A percentile compares a stretch with the other conserved stretches of the same genome.
phyloP scores from a whole-genome alignment of 306 rosid genomes.

The Rosa lucieae region DNA sequence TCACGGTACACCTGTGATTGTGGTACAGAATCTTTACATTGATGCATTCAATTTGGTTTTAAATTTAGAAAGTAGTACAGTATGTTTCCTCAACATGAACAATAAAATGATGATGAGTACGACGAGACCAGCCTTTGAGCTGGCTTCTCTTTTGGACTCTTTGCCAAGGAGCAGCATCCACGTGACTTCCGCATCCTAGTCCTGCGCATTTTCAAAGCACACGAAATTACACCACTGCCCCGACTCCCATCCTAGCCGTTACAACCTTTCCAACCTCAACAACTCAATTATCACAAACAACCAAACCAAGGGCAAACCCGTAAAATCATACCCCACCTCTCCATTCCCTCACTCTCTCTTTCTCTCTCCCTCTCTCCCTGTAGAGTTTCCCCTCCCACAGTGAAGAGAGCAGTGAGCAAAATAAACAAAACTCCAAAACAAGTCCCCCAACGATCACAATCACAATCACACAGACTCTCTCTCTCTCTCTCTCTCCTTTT shows the following conservation, averaged over 20 bases:
- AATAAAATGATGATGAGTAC: not conserved
- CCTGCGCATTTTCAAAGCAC: conserved; percentile 37
- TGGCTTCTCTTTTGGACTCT: not conserved
- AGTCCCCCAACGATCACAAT: conserved; percentile 1
- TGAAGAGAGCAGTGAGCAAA: conserved; percentile 14
- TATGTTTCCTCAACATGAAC: not conserved
- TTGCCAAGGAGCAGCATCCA: conserved; percentile 32
- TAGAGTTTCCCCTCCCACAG: conserved; percentile 37
- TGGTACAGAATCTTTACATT: no score
- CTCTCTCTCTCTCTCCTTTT: conserved; percentile 12
- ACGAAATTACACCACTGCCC: conserved; percentile 38
- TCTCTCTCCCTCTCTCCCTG: conserved; percentile 10
- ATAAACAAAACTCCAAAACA: conserved; percentile 5
- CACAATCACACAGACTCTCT: conserved; percentile 11
- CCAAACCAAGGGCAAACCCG: conserved; percentile 38
- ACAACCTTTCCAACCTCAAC: conserved; percentile 11
- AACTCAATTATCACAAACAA: conserved; percentile 15
- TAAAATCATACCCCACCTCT: conserved; percentile 11
- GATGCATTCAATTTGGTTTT: no score
- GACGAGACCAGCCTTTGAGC: not conserved
- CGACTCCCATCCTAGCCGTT: conserved; percentile 74
- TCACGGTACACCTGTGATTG: no score
- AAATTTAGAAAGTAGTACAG: no score
- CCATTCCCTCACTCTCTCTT: not conserved
- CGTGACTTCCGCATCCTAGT: conserved; percentile 23